Percentiles rank a stretch among this genome's conserved stretches.
phyloP scores from a whole-genome alignment of 345 rosid species.

The Eucalyptus curtisii region DNA sequence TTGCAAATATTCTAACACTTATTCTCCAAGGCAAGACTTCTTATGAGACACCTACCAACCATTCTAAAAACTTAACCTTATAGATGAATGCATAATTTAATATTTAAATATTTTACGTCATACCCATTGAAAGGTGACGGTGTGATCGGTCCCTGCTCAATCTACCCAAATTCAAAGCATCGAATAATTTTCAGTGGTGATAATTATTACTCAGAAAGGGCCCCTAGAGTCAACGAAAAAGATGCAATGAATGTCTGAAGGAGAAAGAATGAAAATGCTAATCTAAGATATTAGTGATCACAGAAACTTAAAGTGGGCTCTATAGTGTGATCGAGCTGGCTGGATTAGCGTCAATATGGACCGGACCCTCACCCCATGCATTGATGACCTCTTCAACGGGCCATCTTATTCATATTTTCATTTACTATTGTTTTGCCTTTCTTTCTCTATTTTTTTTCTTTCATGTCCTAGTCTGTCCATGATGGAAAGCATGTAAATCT shows the following conservation, averaged over 20 bases:
- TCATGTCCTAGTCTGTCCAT: background rate
- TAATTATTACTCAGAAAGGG: background rate
- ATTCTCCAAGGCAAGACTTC: accelerated
- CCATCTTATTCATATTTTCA: background rate
- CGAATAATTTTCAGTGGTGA: background rate
- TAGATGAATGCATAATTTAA: background rate
- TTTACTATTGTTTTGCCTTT: background rate
- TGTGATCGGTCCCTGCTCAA: background rate
- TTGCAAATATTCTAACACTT: background rate
- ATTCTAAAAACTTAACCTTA: background rate
- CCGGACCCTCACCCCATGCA: background rate
- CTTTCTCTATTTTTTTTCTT: background rate
- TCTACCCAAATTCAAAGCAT: background rate
- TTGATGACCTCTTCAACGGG: background rate
- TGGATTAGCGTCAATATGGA: background rate
- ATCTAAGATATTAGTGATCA: background rate
- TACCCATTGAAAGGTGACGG: background rate
- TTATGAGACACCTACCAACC: accelerated
- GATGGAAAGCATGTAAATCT: background rate
- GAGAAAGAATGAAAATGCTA: background rate
- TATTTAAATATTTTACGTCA: background rate
- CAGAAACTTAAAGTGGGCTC: background rate
- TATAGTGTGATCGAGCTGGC: background rate
- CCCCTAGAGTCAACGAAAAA: background rate
- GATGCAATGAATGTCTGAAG: background rate